These are phyloP conservation scores for Allomyces macrogynus DNA, from an alignment of 192 early-diverging fungal species.

Conservation along the genomic window DNA sequence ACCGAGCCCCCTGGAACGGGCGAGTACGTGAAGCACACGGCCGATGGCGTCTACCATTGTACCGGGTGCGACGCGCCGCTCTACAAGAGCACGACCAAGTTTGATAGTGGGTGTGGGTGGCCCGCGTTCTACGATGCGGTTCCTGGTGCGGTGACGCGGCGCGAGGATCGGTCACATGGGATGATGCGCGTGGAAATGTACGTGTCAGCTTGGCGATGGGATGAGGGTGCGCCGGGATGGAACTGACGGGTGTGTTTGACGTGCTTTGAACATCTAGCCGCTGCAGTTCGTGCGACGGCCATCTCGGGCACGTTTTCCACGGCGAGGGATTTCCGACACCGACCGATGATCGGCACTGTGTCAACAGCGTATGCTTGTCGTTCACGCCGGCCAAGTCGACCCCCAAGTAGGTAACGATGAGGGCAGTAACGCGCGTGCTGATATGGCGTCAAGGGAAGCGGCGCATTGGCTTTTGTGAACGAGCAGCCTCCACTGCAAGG, in stretches of 20 bases:
- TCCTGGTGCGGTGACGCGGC: conserved; percentile 48
- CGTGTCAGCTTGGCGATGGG: background rate
- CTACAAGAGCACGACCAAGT: conserved; percentile 74
- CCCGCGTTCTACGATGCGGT: conserved; percentile 83
- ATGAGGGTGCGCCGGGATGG: no score
- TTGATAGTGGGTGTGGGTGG: conserved; percentile 88
- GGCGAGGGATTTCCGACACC: conserved; percentile 68
- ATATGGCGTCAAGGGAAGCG: no score
- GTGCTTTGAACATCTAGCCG: conserved; percentile 7
- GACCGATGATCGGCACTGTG: conserved; percentile 86
- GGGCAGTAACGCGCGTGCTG: no score
- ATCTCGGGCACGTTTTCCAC: conserved; percentile 85
- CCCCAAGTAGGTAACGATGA: no score
- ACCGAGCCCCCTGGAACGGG: conserved; percentile 70
- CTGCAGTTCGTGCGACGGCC: conserved; percentile 65
- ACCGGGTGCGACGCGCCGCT: conserved; percentile 72
- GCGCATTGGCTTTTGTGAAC: no score
- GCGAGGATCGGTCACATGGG: conserved; percentile 43
- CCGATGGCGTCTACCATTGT: conserved; percentile 53
- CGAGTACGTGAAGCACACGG: conserved; percentile 57
- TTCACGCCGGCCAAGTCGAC: conserved; percentile 19
- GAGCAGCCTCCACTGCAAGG: no score
- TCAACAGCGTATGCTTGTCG: conserved; percentile 71
- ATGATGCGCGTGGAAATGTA: conserved; percentile 61
- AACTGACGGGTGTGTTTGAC: background rate